A percentile compares a stretch with the other conserved stretches of the same genome.
These are phyloP conservation scores for Diaporthe sp. DNA, from an alignment of 2,329 filamentous ascomycete genomes.

Conservation along the genomic window DNA sequence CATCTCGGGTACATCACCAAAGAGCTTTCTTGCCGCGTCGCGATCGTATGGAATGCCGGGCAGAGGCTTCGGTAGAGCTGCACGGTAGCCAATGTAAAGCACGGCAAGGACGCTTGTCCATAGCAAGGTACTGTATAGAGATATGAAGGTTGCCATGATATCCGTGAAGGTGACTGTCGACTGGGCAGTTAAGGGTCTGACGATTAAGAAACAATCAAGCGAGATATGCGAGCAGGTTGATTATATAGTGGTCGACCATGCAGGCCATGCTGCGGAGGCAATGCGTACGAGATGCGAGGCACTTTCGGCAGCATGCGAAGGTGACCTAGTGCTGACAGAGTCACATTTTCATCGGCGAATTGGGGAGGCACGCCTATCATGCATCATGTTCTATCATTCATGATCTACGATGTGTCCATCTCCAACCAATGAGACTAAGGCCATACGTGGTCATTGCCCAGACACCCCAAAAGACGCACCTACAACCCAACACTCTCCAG, in stretches of 20 bases:
- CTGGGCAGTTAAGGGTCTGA: no score
- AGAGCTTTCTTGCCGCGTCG: slow-evolving; percentile 50
- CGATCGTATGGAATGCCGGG: slow-evolving; percentile 61
- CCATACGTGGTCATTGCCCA: background rate
- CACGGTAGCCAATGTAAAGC: slow-evolving; percentile 38
- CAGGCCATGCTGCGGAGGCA: background rate
- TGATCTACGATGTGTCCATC: background rate
- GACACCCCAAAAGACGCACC: background rate
- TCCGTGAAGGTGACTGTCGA: background rate
- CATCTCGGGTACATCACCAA: slow-evolving; percentile 61
- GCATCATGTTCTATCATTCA: background rate
- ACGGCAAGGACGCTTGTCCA: background rate
- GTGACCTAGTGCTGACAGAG: slow-evolving; percentile 5
- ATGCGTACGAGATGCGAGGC: background rate
- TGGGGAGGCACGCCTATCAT: no score
- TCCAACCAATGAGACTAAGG: background rate
- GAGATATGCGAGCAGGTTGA: background rate
- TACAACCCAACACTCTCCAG: slow-evolving; percentile 51
- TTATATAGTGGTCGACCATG: background rate
- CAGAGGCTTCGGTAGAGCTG: slow-evolving; percentile 58
- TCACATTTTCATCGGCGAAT: background rate
- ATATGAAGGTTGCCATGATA: slow-evolving; percentile 14
- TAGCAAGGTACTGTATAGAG: background rate
- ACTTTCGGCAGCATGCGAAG: background rate
- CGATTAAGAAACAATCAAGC: background rate